Evolutionary conservation across 2,329 filamentous ascomycete species (phyloP), one percentile per base, ranked within the genome.

Genomic region (Colletotrichum echinochloae): DNA sequence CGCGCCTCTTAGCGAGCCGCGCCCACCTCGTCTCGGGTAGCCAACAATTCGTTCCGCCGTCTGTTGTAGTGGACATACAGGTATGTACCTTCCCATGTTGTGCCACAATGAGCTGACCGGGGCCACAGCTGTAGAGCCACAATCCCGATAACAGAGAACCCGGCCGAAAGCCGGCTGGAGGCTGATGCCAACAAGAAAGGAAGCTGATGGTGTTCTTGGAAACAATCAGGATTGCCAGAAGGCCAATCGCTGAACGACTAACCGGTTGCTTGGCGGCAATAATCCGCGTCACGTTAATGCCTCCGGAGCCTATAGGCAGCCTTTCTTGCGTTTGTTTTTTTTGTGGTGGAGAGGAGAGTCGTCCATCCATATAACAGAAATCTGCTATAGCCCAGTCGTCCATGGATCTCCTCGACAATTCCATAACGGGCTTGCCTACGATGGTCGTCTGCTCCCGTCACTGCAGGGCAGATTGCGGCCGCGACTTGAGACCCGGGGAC

Each of bases 251-350:
- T 59, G 57, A 46, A 54, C 52, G 46, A 68, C 46, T 54, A 26
- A 49, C 28, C 28, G 12, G 56, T 49, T 48, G 41, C 66, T 71
- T 60, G 66, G 66, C 69, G 55, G 26, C 66, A 71, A 71, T 52
- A 75, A 59, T 59, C 71, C 64, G 73, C 71, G 70, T 75, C 73
- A 76, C 75, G 76, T 73, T 76, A 76, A 74, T 75, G 76, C 69
- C 66, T 60, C 39, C 56, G 33, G 28, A 56, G 28, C 26, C 49
- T 52, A 18, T 44, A n/a, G 18, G 14, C 9, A n/a, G 14, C 18
- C 65, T 33, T 33, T 37, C 46, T 64, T 66, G 62, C 51, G 55
- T 62, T 60, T 60, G 65, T 46, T 66, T 66, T 65, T 26, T 48
- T 12, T 28, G 20, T n/a, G 41, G 41, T 44, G 41, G 41, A 63